A percentile compares a stretch with the other conserved stretches of the same genome.
Evolutionary conservation across 2,329 filamentous ascomycete genomes (phyloP).

Genomic region (Ascosphaera aggregata): DNA sequence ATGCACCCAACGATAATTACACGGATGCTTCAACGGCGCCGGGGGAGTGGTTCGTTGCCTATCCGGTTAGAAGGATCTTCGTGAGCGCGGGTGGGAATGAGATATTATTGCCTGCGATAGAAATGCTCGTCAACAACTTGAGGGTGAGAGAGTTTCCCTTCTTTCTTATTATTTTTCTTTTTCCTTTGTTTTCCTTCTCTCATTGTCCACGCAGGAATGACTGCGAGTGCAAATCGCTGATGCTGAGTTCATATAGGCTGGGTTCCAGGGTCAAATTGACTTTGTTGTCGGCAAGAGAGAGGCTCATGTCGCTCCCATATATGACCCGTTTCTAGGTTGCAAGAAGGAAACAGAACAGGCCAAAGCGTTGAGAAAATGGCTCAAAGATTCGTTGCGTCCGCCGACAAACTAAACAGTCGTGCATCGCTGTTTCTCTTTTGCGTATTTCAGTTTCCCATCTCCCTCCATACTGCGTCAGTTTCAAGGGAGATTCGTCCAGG

Average conservation of each 20-base stretch:
- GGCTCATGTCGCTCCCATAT: conserved; percentile 12
- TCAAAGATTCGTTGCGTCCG: conserved; percentile 8
- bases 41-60: conserved; percentile 27
- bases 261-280: conserved; percentile 10
- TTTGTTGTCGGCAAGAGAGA: conserved; percentile 11
- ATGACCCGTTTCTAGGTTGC: conserved; percentile 6
- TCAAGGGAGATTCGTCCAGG: no score
- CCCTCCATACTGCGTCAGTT: no score
- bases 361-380: conserved; percentile 11
- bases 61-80: conserved; percentile 24
- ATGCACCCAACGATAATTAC: conserved; percentile 22
- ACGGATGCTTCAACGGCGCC: conserved; percentile 26
- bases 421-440: no score
- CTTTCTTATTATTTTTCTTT: neutral
- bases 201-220: neutral
- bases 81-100: conserved; percentile 31
- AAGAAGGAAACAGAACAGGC: conserved; percentile 9
- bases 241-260: conserved; percentile 6
- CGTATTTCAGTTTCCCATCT: no score
- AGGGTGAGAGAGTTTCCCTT: conserved; percentile 8
- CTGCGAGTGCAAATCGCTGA: neutral
- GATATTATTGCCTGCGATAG: conserved; percentile 21
- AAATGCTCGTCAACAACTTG: conserved; percentile 12
- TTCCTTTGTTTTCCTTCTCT: neutral
- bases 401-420: no score